Base-by-base conservation (phyloP, 148 eudicot species). In the Chenopodium quinoa region DNA sequence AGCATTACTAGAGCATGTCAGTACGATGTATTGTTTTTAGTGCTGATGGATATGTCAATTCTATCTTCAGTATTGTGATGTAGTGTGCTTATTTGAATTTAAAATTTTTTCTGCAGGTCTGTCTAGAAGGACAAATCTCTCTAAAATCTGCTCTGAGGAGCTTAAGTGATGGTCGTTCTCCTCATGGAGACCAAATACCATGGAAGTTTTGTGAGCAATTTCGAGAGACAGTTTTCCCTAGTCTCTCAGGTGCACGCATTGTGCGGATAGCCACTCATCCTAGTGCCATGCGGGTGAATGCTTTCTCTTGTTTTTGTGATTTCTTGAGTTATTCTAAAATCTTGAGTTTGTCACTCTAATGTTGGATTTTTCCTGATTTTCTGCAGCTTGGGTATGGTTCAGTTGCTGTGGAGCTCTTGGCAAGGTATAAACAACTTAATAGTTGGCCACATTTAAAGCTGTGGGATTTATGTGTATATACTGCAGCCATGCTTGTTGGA, bases 211-310 rank as follows among this genome's bases (percentile, higher is more conserved):
- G 93, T 75, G 90, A 93, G 79, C 93, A 96, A 84, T 96, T 90
- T 82, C 80, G 81, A 52, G 94, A 96, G 80, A 88, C 91, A 58
- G 89, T 75, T 71, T 96, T 96, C 70, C 99, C 98, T 16, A 90
- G 88, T 77, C 98, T 93, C 81, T 93, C 99, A 66, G 99, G 99
- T 80, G 99, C 92, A 70, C 97, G 99, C 34, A 88, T 96, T 83
- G 99, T 96, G 31, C 93, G 99, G 75, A 93, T 96, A 73, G 99
- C 99, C 73, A 92, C 99, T 70, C 99, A 96, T 88, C 99, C 99
- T 77, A 89, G 89, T 90, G 99, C 98, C 86, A 96, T 93, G 97
- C 86, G 91, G 97, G 98, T 95, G 86, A 79, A 13, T 79, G 27
- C 37, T 23, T 71, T 60, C 71, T 65, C 27, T 23, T 60, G 19